A percentile compares a stretch with the other conserved stretches of the same genome.
Evolutionary conservation across 2,329 filamentous ascomycete species (phyloP).

Genomic region (Ascochyta lentis): DNA sequence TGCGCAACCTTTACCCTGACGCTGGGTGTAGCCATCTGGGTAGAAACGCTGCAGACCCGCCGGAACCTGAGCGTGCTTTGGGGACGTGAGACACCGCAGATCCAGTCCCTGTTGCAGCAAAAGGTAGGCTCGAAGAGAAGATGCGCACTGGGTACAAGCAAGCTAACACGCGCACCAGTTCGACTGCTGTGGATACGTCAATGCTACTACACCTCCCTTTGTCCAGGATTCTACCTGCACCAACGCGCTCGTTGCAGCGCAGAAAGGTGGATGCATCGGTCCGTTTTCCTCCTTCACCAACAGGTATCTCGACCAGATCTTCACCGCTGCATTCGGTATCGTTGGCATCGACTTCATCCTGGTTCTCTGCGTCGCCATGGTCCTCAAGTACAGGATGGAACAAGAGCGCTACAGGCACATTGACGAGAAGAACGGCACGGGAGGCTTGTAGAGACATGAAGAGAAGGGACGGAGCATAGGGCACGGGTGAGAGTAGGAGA

Average conservation of each 20-base stretch:
- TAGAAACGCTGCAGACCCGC: conserved; percentile 73
- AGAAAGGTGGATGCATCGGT: conserved; percentile 72
- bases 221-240: conserved; percentile 72
- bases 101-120: conserved; percentile 74
- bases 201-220: conserved; percentile 75
- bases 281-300: conserved; percentile 74
- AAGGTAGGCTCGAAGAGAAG: conserved; percentile 58
- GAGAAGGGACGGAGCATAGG: not conserved
- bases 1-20: conserved; percentile 70
- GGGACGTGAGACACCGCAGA: conserved; percentile 60
- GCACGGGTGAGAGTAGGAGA: conserved; percentile 1
- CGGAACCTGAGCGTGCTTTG: conserved; percentile 68
- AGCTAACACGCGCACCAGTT: conserved; percentile 61
- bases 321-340: conserved; percentile 80
- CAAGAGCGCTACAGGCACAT: conserved; percentile 79
- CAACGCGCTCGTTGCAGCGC: conserved; percentile 72
- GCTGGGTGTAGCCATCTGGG: conserved; percentile 67
- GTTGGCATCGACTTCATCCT: conserved; percentile 73
- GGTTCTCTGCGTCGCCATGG: conserved; percentile 73
- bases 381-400: conserved; percentile 82
- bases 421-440: conserved; percentile 71
- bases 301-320: conserved; percentile 74
- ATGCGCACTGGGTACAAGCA: conserved; percentile 16
- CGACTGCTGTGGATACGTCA: conserved; percentile 79
- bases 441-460: conserved; percentile 30